Conservation (phyloP, 768 basidiomycete genomes). For the Lactarius deliciosus region DNA sequence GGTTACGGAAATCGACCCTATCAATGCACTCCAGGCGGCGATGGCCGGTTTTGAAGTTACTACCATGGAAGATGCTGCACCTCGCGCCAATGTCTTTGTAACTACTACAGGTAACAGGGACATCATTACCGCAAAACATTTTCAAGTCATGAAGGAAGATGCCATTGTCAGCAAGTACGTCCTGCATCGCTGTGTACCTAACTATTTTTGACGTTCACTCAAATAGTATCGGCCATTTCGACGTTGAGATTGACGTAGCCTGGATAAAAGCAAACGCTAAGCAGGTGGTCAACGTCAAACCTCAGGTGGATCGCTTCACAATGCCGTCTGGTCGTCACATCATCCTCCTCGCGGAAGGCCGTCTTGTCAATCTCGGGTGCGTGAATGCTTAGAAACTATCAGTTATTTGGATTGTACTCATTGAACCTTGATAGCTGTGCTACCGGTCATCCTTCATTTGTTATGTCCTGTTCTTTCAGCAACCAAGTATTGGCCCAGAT, state of each 20-base stretch:
- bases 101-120: slow-evolving; percentile 99
- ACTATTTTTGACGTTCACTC: slow-evolving; percentile 12
- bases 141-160: slow-evolving; percentile 93
- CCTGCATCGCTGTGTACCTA: neutral
- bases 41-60: slow-evolving; percentile 99
- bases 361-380: slow-evolving; percentile 97
- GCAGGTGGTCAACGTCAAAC: slow-evolving; percentile 87
- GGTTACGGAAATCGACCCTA: slow-evolving; percentile 98
- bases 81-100: slow-evolving; percentile 87
- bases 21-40: slow-evolving; percentile 99
- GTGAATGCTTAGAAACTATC: slow-evolving; percentile 29
- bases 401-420: neutral
- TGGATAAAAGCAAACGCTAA: slow-evolving; percentile 96
- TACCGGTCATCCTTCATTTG: slow-evolving; percentile 98
- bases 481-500: slow-evolving; percentile 99
- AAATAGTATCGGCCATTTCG: slow-evolving; percentile 78
- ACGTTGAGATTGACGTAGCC: slow-evolving; percentile 92
- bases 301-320: slow-evolving; percentile 97
- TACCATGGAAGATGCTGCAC: slow-evolving; percentile 97
- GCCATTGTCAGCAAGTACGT: slow-evolving; percentile 96
- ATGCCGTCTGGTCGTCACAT: slow-evolving; percentile 91
- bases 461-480: slow-evolving; percentile 99
- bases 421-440: slow-evolving; percentile 62
- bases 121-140: slow-evolving; percentile 92
- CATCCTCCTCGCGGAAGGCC: slow-evolving; percentile 96